These are phyloP conservation scores for Suillus brevipes DNA, from an alignment of 768 basidiomycete genomes.

Conservation along the genomic window DNA sequence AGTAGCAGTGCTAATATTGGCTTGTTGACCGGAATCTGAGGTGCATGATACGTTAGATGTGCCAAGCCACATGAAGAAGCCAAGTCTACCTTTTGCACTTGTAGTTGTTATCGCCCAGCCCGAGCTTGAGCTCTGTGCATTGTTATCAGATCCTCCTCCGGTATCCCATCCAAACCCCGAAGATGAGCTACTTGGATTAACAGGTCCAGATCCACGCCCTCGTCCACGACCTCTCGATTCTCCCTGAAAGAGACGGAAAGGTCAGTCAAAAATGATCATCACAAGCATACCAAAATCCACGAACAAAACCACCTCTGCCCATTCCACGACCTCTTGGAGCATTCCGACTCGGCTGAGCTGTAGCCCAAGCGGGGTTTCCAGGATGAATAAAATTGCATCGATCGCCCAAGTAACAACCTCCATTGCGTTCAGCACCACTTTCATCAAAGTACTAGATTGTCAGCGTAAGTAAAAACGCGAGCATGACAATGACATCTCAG, in stretches of 20 bases:
- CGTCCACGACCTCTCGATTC: constrained; percentile 10
- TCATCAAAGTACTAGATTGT: constrained; percentile 30
- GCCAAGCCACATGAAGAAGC: not conserved
- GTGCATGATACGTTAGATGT: not conserved
- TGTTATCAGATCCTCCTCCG: constrained; percentile 1
- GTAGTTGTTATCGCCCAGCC: not conserved
- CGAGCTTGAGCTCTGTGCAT: not conserved
- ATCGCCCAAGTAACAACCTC: constrained; percentile 27
- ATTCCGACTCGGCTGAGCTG: constrained; percentile 15
- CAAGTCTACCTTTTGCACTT: not conserved
- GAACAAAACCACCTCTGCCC: constrained; percentile 21
- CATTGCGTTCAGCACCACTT: constrained; percentile 25
- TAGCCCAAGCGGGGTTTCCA: constrained; percentile 23
- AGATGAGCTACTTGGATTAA: constrained; percentile 1
- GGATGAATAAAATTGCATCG: constrained; percentile 35
- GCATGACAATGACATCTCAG: not conserved
- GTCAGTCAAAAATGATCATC: not conserved
- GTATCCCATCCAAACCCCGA: constrained; percentile 6
- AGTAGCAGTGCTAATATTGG: no score
- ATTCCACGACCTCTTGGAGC: constrained; percentile 12
- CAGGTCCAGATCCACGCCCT: constrained; percentile 2
- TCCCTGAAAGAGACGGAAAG: constrained; percentile 7
- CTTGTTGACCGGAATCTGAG: not conserved
- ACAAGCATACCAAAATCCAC: not conserved
- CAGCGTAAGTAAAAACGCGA: constrained; percentile 3